phyloP scores from a whole-genome alignment of 2,329 filamentous ascomycete species.

The Fusarium staphyleae region DNA sequence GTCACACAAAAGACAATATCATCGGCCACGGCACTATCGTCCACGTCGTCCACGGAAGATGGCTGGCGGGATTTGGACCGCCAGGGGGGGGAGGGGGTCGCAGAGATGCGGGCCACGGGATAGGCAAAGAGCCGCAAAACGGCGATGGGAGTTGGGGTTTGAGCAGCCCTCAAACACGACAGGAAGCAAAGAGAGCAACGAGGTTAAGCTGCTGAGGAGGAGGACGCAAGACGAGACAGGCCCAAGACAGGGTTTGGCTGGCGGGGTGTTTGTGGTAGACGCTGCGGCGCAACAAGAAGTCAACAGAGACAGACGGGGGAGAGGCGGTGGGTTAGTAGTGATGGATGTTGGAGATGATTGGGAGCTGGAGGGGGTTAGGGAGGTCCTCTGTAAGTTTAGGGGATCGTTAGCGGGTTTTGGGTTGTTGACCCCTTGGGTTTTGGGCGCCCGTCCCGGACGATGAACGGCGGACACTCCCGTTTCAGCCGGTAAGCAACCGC shows the following conservation, averaged over 20 bases:
- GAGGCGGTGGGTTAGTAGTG: slow-evolving; percentile 39
- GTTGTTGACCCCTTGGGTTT: slow-evolving; percentile 12
- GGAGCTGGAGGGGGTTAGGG: neutral
- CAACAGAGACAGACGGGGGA: slow-evolving; percentile 24
- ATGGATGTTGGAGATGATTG: slow-evolving; percentile 35
- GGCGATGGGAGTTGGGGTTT: slow-evolving; percentile 30
- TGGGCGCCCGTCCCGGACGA: neutral
- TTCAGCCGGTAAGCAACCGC: slow-evolving; percentile 18
- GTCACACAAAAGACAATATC: slow-evolving; percentile 38
- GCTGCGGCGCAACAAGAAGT: slow-evolving; percentile 35
- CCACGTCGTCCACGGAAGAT: slow-evolving; percentile 23
- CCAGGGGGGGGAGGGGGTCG: slow-evolving; percentile 35
- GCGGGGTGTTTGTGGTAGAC: slow-evolving; percentile 31
- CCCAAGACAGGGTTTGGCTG: slow-evolving; percentile 33
- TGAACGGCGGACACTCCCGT: neutral
- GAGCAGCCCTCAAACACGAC: slow-evolving; percentile 22
- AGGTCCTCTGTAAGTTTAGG: slow-evolving; percentile 25
- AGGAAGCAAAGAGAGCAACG: slow-evolving; percentile 11
- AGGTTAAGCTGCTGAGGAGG: slow-evolving; percentile 1
- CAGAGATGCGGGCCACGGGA: slow-evolving; percentile 35
- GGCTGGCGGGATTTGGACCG: slow-evolving; percentile 26
- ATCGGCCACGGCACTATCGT: slow-evolving; percentile 38
- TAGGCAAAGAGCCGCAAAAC: slow-evolving; percentile 38
- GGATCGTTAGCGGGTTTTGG: slow-evolving; percentile 18
- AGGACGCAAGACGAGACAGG: slow-evolving; percentile 20